Conservation (phyloP, 2,329 filamentous ascomycete genomes). For the Pyricularia grisea region DNA sequence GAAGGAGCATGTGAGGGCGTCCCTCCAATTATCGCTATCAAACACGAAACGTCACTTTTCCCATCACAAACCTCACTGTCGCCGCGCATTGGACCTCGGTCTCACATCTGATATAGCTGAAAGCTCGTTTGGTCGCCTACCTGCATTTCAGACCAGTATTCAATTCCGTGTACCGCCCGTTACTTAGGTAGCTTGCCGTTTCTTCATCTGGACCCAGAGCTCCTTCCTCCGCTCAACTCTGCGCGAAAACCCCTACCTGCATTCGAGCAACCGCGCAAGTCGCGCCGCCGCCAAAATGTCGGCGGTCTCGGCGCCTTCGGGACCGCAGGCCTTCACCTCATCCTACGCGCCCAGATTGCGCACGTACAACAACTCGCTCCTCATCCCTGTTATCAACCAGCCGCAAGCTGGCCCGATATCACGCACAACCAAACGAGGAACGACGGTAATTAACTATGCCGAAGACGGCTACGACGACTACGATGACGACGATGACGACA, state of each 20-base stretch:
- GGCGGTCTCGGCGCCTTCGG: constrained; percentile 19
- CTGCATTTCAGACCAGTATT: not conserved
- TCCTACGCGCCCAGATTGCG: constrained; percentile 87
- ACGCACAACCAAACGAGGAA: constrained; percentile 93
- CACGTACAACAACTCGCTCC: constrained; percentile 82
- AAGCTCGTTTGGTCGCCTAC: not conserved
- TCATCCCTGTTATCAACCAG: constrained; percentile 73
- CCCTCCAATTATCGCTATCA: not conserved
- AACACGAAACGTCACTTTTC: not conserved
- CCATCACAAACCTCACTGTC: not conserved
- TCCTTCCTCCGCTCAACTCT: not conserved
- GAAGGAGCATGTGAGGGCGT: not conserved
- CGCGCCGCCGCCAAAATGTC: not conserved
- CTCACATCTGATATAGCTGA: not conserved
- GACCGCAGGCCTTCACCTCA: constrained; percentile 79
- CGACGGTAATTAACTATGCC: constrained; percentile 93
- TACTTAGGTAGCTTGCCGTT: not conserved
- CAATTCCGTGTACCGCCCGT: not conserved
- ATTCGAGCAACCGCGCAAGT: not conserved
- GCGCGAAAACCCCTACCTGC: constrained; percentile 3
- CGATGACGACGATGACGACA: constrained; percentile 64
- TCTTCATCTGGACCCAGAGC: not conserved
- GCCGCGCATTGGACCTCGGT: not conserved
- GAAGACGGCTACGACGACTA: constrained; percentile 88
- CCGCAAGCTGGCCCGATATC: constrained; percentile 56